Evolutionary conservation across 768 basidiomycete species (phyloP).

Genomic region (Phylloporus sp.): DNA sequence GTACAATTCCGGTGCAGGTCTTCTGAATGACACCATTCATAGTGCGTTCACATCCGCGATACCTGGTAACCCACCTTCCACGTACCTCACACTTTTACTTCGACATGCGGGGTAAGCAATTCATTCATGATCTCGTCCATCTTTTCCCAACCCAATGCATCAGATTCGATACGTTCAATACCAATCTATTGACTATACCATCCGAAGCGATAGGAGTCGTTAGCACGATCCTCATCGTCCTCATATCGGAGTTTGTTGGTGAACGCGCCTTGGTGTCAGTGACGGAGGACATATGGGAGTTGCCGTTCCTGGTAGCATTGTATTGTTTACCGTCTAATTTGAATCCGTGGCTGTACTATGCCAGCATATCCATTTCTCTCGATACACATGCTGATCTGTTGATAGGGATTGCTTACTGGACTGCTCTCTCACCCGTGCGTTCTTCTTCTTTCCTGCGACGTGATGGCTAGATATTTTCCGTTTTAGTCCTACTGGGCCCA

Average conservation of each 20-base stretch:
- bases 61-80: constrained; percentile 41
- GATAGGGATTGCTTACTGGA: constrained; percentile 39
- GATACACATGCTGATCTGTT: neutral
- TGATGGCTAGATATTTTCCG: neutral
- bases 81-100: constrained; percentile 60
- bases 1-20: neutral
- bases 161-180: constrained; percentile 56
- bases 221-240: constrained; percentile 45
- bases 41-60: constrained; percentile 53
- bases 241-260: constrained; percentile 49
- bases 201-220: constrained; percentile 46
- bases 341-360: constrained; percentile 52
- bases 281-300: constrained; percentile 51
- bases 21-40: neutral
- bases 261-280: constrained; percentile 52
- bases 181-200: constrained; percentile 59
- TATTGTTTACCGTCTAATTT: constrained; percentile 43
- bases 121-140: neutral
- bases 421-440: constrained; percentile 43
- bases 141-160: neutral
- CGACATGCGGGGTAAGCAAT: constrained; percentile 41
- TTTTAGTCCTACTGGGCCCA: constrained; percentile 43
- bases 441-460: neutral
- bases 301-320: constrained; percentile 57
- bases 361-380: constrained; percentile 20